Conservation (phyloP, 176 grass and related monocot species). For the Bromus sterilis region DNA sequence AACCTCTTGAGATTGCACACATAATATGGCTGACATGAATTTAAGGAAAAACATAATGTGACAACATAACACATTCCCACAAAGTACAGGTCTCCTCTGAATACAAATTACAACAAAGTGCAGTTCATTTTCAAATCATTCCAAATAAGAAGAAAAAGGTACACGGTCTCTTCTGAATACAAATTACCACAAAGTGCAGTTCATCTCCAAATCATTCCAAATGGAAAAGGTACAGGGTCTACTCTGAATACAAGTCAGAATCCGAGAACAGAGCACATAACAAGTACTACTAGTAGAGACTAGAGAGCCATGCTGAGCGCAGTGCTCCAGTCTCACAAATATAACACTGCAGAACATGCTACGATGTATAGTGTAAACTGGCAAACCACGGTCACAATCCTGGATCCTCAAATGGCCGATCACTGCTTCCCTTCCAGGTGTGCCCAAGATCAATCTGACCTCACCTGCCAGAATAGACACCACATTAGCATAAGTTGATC, state of each 20-base stretch:
- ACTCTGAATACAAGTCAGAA: not conserved
- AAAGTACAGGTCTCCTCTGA: not conserved
- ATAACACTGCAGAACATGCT: not conserved
- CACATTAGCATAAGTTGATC: not conserved
- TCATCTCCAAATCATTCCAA: not conserved
- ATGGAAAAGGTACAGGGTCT: not conserved
- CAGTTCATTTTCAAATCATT: not conserved
- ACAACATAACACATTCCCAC: not conserved
- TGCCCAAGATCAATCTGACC: conserved; percentile 20
- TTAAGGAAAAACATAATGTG: not conserved
- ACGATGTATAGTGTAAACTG: not conserved
- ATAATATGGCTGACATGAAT: too few species aligned
- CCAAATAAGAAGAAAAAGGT: not conserved
- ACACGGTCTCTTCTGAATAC: not conserved
- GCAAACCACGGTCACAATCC: not conserved
- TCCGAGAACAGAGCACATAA: not conserved
- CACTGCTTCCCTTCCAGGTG: not conserved
- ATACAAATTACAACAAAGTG: not conserved
- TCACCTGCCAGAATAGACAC: conserved; percentile 17
- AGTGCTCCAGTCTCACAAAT: not conserved
- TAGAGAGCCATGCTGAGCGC: not conserved
- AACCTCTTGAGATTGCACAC: too few species aligned
- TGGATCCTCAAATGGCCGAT: not conserved
- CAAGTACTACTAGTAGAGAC: too few species aligned
- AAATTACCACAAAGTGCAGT: not conserved